Percentiles rank a stretch among this genome's conserved stretches.
These are phyloP conservation scores for Arthrobotrys sinensis DNA, from an alignment of 2,329 filamentous ascomycete species.

Conservation along the genomic window DNA sequence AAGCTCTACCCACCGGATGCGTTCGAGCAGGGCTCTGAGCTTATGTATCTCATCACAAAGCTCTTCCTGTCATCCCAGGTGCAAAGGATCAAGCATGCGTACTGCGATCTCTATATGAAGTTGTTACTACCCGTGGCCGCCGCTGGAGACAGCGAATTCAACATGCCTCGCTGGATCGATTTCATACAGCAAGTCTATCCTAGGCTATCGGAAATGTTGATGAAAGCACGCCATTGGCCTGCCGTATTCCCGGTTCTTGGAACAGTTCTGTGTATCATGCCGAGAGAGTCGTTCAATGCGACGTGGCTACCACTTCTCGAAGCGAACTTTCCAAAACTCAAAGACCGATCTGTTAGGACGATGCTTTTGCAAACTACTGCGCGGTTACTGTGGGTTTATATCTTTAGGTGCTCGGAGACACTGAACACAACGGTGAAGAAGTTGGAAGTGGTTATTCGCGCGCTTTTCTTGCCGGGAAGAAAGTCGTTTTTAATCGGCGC, in stretches of 20 bases:
- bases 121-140: slow-evolving; percentile 89
- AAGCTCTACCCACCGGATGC: slow-evolving; percentile 79
- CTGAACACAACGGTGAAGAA: slow-evolving; percentile 79
- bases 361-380: slow-evolving; percentile 91
- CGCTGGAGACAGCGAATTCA: slow-evolving; percentile 82
- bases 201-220: slow-evolving; percentile 84
- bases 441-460: slow-evolving; percentile 88
- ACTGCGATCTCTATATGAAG: slow-evolving; percentile 91
- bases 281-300: slow-evolving; percentile 83
- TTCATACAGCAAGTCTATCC: slow-evolving; percentile 84
- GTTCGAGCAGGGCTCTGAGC: slow-evolving; percentile 91
- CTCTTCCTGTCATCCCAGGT: slow-evolving; percentile 90
- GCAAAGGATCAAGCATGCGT: slow-evolving; percentile 90
- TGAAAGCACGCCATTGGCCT: slow-evolving; percentile 92
- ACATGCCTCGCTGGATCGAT: slow-evolving; percentile 86
- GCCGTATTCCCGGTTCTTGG: slow-evolving; percentile 90
- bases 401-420: slow-evolving; percentile 85
- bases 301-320: slow-evolving; percentile 90
- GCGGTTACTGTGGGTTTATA: slow-evolving; percentile 91
- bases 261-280: slow-evolving; percentile 88
- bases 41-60: slow-evolving; percentile 83
- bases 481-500: slow-evolving; percentile 80
- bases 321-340: slow-evolving; percentile 78
- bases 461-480: slow-evolving; percentile 85
- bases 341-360: slow-evolving; percentile 83